Percentiles rank a stretch among this genome's conserved stretches.
phyloP scores from a whole-genome alignment of 1,139 yeast species.

The Yamadazyma siamensis region DNA sequence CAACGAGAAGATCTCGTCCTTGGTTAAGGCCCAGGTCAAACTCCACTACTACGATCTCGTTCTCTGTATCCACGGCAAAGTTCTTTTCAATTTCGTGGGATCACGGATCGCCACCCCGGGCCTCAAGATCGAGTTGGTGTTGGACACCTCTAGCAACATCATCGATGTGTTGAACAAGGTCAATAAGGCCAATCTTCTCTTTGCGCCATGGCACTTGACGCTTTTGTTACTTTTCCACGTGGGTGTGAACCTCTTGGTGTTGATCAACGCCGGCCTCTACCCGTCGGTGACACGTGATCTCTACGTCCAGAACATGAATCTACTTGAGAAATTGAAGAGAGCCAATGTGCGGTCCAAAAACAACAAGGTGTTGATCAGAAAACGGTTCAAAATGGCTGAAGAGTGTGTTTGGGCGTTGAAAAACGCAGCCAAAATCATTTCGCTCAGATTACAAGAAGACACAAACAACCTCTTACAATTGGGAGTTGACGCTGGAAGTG shows the following conservation, averaged over 20 bases:
- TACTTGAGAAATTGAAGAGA: conserved; percentile 25
- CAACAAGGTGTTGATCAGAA: conserved; percentile 35
- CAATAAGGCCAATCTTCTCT: conserved; percentile 31
- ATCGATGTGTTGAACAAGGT: conserved; percentile 32
- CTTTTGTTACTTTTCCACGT: conserved; percentile 45
- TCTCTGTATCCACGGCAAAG: conserved; percentile 35
- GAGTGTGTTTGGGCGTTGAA: conserved; percentile 66
- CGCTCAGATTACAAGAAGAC: conserved; percentile 44
- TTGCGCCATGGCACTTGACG: conserved; percentile 55
- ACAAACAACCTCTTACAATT: conserved; percentile 31
- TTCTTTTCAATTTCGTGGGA: conserved; percentile 34
- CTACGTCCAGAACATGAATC: conserved; percentile 22
- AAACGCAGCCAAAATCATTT: conserved; percentile 50
- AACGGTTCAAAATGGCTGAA: conserved; percentile 54
- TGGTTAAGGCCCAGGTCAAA: conserved; percentile 37
- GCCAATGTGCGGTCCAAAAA: conserved; percentile 30
- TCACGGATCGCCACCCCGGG: conserved; percentile 30
- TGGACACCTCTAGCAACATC: conserved; percentile 35
- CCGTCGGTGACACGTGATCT: conserved; percentile 22
- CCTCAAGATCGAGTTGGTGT: conserved; percentile 28
- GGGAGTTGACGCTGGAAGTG: conserved; percentile 59
- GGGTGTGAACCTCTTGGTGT: conserved; percentile 43
- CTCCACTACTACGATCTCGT: conserved; percentile 41
- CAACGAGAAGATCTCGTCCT: conserved; percentile 16
- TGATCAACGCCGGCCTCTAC: conserved; percentile 43